Percentiles rank a stretch among this genome's conserved stretches.
phyloP scores from a whole-genome alignment of 2,329 filamentous ascomycete genomes.

The Colletotrichum orchidophilum region DNA sequence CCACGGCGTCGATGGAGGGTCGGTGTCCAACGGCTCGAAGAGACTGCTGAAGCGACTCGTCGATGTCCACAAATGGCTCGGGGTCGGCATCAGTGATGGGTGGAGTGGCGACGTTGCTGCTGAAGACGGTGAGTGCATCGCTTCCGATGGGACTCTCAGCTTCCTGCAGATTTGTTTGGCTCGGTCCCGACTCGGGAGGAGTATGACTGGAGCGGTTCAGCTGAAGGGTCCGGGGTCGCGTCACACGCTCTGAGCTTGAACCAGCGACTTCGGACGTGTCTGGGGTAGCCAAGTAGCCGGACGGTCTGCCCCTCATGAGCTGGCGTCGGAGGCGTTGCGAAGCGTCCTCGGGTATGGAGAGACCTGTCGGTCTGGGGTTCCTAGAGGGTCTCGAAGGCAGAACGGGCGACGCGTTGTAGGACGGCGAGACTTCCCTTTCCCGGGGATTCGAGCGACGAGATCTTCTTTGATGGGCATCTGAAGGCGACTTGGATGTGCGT shows the following conservation, averaged over 20 bases:
- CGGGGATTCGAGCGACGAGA: slow-evolving; percentile 44
- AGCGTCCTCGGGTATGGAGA: slow-evolving; percentile 41
- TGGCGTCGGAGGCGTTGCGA: slow-evolving; percentile 52
- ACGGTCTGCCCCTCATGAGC: slow-evolving; percentile 41
- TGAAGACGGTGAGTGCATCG: slow-evolving; percentile 68
- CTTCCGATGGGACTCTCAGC: slow-evolving; percentile 60
- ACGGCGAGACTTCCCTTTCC: slow-evolving; percentile 45
- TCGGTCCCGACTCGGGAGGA: slow-evolving; percentile 54
- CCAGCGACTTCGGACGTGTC: slow-evolving; percentile 61
- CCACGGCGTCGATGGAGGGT: slow-evolving; percentile 72
- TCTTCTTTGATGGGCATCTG: slow-evolving; percentile 43
- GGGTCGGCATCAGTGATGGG: slow-evolving; percentile 78
- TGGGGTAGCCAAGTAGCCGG: slow-evolving; percentile 63
- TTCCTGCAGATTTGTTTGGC: slow-evolving; percentile 41
- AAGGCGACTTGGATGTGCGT: slow-evolving; percentile 37
- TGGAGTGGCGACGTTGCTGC: slow-evolving; percentile 74
- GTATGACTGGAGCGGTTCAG: slow-evolving; percentile 54
- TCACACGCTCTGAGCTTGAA: slow-evolving; percentile 43
- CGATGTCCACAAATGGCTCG: slow-evolving; percentile 65
- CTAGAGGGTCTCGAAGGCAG: slow-evolving; percentile 35
- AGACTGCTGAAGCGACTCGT: slow-evolving; percentile 59
- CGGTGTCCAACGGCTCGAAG: slow-evolving; percentile 58
- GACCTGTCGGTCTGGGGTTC: slow-evolving; percentile 14
- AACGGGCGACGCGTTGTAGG: slow-evolving; percentile 42
- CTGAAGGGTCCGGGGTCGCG: slow-evolving; percentile 52